A percentile compares a stretch with the other conserved stretches of the same genome.
phyloP scores from a whole-genome alignment of 2,329 filamentous ascomycete genomes.

The Lizonia empirigonia region DNA sequence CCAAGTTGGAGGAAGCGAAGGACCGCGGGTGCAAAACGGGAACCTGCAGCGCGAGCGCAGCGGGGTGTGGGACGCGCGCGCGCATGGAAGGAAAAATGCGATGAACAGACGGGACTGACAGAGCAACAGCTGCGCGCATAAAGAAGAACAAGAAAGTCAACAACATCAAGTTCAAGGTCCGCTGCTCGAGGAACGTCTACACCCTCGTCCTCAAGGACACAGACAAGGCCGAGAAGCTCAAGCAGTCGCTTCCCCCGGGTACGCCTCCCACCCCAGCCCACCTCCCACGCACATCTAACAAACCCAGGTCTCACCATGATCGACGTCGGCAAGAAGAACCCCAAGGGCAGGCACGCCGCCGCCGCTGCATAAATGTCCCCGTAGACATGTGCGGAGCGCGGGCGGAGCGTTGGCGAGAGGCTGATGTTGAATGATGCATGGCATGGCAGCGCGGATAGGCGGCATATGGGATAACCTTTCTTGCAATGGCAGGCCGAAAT shows the following conservation, averaged over 20 bases:
- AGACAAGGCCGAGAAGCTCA: slow-evolving; percentile 99
- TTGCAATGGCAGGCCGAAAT: slow-evolving; percentile 43
- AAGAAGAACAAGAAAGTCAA: slow-evolving; percentile 90
- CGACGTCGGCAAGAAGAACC: slow-evolving; percentile 69
- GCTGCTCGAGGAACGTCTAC: slow-evolving; percentile 95
- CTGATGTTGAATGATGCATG: slow-evolving; percentile 19
- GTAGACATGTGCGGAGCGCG: slow-evolving; percentile 15
- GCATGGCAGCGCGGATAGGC: slow-evolving; percentile 34
- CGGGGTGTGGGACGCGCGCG: too few relatives aligned
- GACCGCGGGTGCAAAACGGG: neutral
- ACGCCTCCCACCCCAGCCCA: slow-evolving; percentile 52
- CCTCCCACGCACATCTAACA: neutral
- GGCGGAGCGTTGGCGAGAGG: slow-evolving; percentile 11
- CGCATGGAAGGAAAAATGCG: too few relatives aligned
- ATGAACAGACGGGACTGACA: too few relatives aligned
- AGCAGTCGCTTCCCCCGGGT: slow-evolving; percentile 98
- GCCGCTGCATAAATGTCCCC: slow-evolving; percentile 33
- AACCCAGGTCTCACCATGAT: slow-evolving; percentile 61
- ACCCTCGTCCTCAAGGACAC: slow-evolving; percentile 97
- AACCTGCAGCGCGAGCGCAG: neutral
- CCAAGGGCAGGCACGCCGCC: slow-evolving; percentile 56
- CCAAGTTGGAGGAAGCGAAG: neutral
- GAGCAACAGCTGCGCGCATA: slow-evolving; percentile 58
- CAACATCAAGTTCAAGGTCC: slow-evolving; percentile 99
- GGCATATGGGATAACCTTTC: slow-evolving; percentile 41